Conservation (phyloP, 768 basidiomycete species). For the Auricularia auricula-judae region DNA sequence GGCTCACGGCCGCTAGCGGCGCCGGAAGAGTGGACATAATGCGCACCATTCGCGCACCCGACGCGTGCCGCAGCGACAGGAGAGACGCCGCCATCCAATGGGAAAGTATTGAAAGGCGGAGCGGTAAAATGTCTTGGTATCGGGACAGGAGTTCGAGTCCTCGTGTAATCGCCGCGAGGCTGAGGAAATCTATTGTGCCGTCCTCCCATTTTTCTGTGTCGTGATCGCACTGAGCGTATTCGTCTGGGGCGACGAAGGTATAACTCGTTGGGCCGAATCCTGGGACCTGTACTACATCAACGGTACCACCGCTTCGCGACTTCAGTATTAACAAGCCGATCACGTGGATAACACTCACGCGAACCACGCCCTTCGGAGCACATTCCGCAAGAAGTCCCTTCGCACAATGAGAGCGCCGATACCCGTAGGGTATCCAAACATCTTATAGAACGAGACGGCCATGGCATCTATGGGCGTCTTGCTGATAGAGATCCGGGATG, state of each 20-base stretch:
- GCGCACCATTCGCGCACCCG: constrained; percentile 48
- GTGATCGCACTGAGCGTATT: constrained; percentile 6
- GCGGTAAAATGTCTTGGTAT: constrained; percentile 69
- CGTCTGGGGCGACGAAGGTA: not conserved
- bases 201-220: constrained; percentile 38
- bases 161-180: constrained; percentile 64
- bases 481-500: constrained; percentile 53
- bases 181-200: constrained; percentile 76
- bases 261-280: constrained; percentile 27
- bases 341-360: constrained; percentile 18
- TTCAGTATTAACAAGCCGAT: not conserved
- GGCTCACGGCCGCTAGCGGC: constrained; percentile 20
- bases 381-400: constrained; percentile 45
- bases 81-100: constrained; percentile 50
- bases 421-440: constrained; percentile 83
- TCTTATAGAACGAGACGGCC: constrained; percentile 80
- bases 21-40: constrained; percentile 56
- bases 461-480: constrained; percentile 68
- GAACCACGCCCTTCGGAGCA: constrained; percentile 71
- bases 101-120: constrained; percentile 60
- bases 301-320: constrained; percentile 45
- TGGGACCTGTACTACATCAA: constrained; percentile 75
- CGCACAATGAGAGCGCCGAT: constrained; percentile 71
- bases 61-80: constrained; percentile 43
- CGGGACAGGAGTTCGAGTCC: constrained; percentile 68